Evolutionary conservation across 192 early-diverging fungal species (phyloP).

Genomic region (Podila minutissima): DNA sequence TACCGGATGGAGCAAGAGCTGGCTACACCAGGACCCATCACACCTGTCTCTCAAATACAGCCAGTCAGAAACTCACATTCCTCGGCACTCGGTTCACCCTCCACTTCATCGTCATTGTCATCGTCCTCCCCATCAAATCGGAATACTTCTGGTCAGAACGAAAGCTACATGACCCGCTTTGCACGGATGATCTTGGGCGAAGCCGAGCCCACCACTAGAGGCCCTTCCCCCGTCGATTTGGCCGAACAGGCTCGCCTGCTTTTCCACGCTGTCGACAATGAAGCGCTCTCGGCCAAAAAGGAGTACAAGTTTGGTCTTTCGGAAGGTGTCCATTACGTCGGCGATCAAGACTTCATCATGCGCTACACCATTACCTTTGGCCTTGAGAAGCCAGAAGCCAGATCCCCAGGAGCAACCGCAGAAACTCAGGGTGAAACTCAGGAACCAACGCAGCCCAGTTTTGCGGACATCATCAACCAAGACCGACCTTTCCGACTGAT

Average conservation of each 20-base stretch:
- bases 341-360: constrained; percentile 38
- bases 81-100: constrained; percentile 10
- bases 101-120: neutral
- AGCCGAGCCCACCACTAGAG: neutral
- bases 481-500: neutral
- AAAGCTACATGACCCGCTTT: constrained; percentile 28
- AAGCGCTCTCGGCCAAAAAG: constrained; percentile 25
- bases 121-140: neutral
- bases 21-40: constrained; percentile 14
- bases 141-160: neutral
- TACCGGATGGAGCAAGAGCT: constrained; percentile 28
- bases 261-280: constrained; percentile 19
- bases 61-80: constrained; percentile 8
- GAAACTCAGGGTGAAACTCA: neutral
- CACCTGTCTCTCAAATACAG: constrained; percentile 6
- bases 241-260: constrained; percentile 17
- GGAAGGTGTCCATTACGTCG: constrained; percentile 24
- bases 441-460: neutral
- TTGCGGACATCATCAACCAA: neutral
- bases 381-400: neutral
- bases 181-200: constrained; percentile 14
- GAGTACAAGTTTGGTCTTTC: constrained; percentile 29
- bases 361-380: constrained; percentile 16
- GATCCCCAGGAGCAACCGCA: neutral
- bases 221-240: constrained; percentile 11